phyloP scores from a whole-genome alignment of 129 eudicot genomes.

The Saussurea involucrata region DNA sequence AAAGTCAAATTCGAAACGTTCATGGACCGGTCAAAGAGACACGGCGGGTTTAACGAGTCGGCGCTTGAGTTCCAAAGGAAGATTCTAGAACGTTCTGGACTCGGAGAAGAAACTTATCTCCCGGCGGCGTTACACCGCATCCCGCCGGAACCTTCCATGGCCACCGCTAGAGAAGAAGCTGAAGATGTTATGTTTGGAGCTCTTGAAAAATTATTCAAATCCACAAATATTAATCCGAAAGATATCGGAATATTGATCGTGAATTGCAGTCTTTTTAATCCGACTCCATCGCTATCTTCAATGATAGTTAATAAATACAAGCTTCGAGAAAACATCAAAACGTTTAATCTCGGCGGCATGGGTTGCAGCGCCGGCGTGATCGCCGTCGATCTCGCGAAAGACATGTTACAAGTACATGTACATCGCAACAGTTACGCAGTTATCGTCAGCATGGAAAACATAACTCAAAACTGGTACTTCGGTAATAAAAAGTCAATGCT shows the following conservation, averaged over 20 bases:
- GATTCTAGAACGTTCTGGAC: conserved; percentile 63
- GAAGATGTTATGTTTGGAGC: conserved; percentile 58
- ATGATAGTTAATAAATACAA: conserved; percentile 58
- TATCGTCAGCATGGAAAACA: conserved; percentile 62
- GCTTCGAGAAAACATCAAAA: conserved; percentile 41
- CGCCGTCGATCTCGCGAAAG: conserved; percentile 58
- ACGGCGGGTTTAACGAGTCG: conserved; percentile 51
- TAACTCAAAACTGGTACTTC: conserved; percentile 63
- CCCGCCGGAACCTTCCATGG: conserved; percentile 60
- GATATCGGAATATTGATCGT: conserved; percentile 59
- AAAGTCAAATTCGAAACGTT: conserved; percentile 29
- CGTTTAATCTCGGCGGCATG: conserved; percentile 64
- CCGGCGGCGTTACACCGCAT: conserved; percentile 48
- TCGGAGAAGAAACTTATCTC: conserved; percentile 59
- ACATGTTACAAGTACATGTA: conserved; percentile 54
- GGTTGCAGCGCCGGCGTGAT: conserved; percentile 73
- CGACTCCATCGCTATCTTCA: conserved; percentile 57
- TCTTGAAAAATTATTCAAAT: conserved; percentile 42
- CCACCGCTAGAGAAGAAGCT: conserved; percentile 52
- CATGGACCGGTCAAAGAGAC: conserved; percentile 47
- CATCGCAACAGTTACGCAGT: conserved; percentile 55
- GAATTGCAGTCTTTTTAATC: conserved; percentile 65
- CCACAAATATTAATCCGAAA: conserved; percentile 43
- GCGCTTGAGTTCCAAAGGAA: conserved; percentile 59
- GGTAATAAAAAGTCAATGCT: conserved; percentile 65